Base-by-base conservation (phyloP, 208 protist species). In the Polymyxa betae region DNA sequence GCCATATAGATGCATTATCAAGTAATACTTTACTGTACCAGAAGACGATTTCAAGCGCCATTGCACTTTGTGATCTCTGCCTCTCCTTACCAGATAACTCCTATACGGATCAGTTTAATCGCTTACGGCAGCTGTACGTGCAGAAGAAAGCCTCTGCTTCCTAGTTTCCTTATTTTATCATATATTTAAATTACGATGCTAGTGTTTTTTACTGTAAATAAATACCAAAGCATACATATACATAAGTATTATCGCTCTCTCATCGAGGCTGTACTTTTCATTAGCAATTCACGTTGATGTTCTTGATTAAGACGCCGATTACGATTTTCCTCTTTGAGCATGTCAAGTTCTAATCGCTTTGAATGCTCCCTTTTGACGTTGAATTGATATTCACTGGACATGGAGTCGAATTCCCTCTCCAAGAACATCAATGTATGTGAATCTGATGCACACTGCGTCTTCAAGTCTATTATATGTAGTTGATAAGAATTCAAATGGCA, bases 1-100 rank as follows among this genome's bases (percentile, higher is more conserved):
- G 16, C 72, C 5, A 82, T 43, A 12, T 82, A 5, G 72, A 82
- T 43, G 72, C 72, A 60, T 60, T 60, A 60, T 60, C 49, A 60
- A 24, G 49, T 24, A 60, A 24, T 60, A 5, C 49, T 24, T 24
- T 60, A 29, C 49, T 60, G 49, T 60, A 60, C 24, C 24, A 5
- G 5, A 5, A 60, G 5, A 60, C 24, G 49, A 24, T 60, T 60
- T 5, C 49, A 5, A 60, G 49, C 24, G 49, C 49, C 24, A 24
- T 24, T 60, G 49, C 5, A 29, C 24, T 60, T 29, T 60, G 49
- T 60, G 49, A 60, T 29, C 24, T 60, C 24, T 60, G 49, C 49
- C 49, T 60, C 49, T 29, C 12, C 49, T 60, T 60, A 5, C 5
- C 49, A 29, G 49, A 60, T 60, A 60, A 60, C 24, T 24, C 49